Percentiles rank a stretch among this genome's conserved stretches.
Conservation (phyloP, 2,329 filamentous ascomycete species). For the Escovopsis sp. region DNA sequence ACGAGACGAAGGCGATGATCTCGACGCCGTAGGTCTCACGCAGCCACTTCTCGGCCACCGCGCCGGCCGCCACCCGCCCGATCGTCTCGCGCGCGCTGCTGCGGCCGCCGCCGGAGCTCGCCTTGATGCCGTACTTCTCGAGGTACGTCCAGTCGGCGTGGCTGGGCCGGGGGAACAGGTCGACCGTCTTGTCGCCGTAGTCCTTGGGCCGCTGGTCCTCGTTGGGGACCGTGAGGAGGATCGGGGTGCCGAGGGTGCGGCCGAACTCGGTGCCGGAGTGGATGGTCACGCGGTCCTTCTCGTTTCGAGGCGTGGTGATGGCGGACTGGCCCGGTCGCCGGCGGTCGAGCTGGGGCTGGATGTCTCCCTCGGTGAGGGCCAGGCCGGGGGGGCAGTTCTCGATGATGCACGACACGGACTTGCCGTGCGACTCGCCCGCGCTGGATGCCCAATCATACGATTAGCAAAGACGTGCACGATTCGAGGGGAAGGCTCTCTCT, state of each 20-base stretch:
- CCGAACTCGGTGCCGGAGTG: slow-evolving; percentile 88
- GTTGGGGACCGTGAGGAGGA: slow-evolving; percentile 75
- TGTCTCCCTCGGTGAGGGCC: slow-evolving; percentile 68
- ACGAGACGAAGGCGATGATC: slow-evolving; percentile 81
- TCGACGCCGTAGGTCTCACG: slow-evolving; percentile 67
- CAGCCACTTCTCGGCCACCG: slow-evolving; percentile 88
- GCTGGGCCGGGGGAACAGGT: slow-evolving; percentile 76
- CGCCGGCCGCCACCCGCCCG: slow-evolving; percentile 77
- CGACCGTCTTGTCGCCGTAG: slow-evolving; percentile 81
- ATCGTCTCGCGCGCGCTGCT: slow-evolving; percentile 93
- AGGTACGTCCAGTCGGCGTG: slow-evolving; percentile 97
- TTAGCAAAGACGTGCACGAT: neutral
- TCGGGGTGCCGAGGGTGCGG: slow-evolving; percentile 78
- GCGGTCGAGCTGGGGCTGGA: slow-evolving; percentile 89
- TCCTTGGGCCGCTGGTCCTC: slow-evolving; percentile 89
- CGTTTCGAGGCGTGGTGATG: slow-evolving; percentile 82
- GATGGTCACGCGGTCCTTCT: slow-evolving; percentile 83
- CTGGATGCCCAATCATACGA: slow-evolving; percentile 12
- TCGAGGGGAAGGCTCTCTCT: no score
- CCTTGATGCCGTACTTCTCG: slow-evolving; percentile 92
- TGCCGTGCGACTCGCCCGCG: slow-evolving; percentile 62
- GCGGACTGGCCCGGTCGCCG: slow-evolving; percentile 77
- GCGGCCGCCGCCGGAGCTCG: slow-evolving; percentile 75
- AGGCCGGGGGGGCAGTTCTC: slow-evolving; percentile 85
- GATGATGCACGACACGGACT: slow-evolving; percentile 86